A percentile compares a stretch with the other conserved stretches of the same genome.
These are phyloP conservation scores for Microbotryum violaceum DNA, from an alignment of 1,284 basidiomycete species.

Conservation along the genomic window DNA sequence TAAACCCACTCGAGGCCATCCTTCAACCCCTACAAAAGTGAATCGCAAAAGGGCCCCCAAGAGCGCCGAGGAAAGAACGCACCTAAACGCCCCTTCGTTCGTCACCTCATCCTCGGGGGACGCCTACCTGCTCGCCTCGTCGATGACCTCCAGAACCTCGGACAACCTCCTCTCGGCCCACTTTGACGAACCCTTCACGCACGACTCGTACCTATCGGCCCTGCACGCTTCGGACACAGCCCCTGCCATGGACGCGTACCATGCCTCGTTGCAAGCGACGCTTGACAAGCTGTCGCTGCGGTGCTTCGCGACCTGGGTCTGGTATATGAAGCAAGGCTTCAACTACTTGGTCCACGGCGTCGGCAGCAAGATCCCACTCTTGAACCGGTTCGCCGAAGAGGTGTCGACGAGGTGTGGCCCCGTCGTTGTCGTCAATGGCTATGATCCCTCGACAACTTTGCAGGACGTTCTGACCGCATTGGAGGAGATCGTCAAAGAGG, in stretches of 20 bases:
- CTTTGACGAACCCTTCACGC: conserved; percentile 33
- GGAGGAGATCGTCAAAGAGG: conserved; percentile 40
- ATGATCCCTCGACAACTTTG: conserved; percentile 60
- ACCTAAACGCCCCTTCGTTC: conserved; percentile 34
- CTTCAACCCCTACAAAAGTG: not conserved
- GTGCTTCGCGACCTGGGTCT: conserved; percentile 57
- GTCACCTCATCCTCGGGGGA: conserved; percentile 53
- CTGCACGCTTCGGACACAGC: conserved; percentile 45
- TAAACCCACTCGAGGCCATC: conserved; percentile 13
- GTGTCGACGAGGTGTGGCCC: conserved; percentile 47
- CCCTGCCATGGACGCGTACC: conserved; percentile 17
- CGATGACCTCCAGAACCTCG: conserved; percentile 61
- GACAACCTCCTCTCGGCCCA: conserved; percentile 44
- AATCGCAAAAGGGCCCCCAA: too few relatives aligned
- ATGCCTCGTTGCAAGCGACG: conserved; percentile 33
- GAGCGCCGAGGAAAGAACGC: too few relatives aligned
- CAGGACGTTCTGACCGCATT: conserved; percentile 64
- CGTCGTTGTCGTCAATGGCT: conserved; percentile 71
- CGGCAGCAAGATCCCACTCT: conserved; percentile 67
- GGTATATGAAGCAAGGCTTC: conserved; percentile 71
- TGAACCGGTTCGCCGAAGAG: conserved; percentile 63
- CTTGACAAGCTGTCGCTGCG: conserved; percentile 40
- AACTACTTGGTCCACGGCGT: conserved; percentile 77
- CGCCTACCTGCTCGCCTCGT: conserved; percentile 65
- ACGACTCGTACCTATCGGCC: conserved; percentile 62